Conservation (phyloP, 164 flowering plant species). For the Sedum album region DNA sequence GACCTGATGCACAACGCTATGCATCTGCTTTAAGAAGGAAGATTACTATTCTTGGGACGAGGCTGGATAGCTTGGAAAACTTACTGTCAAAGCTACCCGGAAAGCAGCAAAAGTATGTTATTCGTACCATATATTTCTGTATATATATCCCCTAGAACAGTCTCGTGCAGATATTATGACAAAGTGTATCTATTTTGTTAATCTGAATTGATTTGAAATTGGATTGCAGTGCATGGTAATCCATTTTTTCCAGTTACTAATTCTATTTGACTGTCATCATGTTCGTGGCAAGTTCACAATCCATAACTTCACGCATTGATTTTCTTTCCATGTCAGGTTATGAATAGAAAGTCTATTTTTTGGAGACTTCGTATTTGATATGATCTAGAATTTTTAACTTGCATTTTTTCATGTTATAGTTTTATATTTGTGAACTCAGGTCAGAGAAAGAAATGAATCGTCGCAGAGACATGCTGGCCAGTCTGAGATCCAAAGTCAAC, state of each 20-base stretch:
- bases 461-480: constrained; percentile 9
- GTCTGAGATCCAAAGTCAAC: constrained; percentile 2
- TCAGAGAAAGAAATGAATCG: constrained; percentile 11
- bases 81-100: constrained; percentile 62
- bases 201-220: background rate
- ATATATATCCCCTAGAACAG: background rate
- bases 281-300: background rate
- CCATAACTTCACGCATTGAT: background rate
- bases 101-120: constrained; percentile 69
- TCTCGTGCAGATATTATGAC: background rate
- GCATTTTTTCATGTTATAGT: background rate
- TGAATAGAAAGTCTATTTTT: background rate
- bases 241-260: background rate
- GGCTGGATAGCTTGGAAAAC: constrained; percentile 76
- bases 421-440: constrained; percentile 2
- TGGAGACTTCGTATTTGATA: background rate
- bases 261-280: background rate
- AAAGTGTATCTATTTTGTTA: background rate
- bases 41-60: constrained; percentile 73
- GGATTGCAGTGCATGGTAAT: background rate
- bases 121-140: background rate
- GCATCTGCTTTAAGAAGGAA: constrained; percentile 75
- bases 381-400: background rate
- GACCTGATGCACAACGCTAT: constrained; percentile 79
- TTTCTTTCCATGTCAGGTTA: background rate